Conservation (phyloP, 2,329 filamentous ascomycete species). For the Fusarium temperatum region DNA sequence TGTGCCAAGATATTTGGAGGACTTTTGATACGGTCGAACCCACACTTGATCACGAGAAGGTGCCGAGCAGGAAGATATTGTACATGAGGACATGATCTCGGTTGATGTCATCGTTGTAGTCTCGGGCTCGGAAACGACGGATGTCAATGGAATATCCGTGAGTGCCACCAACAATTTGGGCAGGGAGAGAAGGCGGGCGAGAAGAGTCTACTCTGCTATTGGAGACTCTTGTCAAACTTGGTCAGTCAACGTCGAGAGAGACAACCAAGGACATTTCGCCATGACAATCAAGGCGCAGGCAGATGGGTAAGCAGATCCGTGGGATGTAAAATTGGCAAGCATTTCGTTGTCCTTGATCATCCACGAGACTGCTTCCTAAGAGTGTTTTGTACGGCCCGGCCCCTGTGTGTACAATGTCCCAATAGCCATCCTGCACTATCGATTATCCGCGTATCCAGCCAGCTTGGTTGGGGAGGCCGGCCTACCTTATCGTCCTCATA, state of each 20-base stretch:
- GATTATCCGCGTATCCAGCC: background rate
- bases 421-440: background rate
- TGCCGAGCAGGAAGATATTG: background rate
- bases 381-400: background rate
- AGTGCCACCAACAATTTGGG: background rate
- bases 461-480: no score
- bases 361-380: background rate
- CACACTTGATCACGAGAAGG: conserved; percentile 13
- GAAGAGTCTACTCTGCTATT: background rate
- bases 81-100: background rate
- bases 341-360: background rate
- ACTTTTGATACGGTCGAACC: conserved; percentile 12
- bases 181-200: background rate
- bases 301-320: background rate
- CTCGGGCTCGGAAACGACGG: conserved; percentile 11
- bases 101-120: background rate
- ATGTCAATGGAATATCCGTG: background rate
- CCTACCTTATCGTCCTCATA: no score
- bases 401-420: background rate
- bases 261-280: background rate
- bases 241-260: background rate
- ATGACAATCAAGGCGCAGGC: background rate
- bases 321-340: background rate
- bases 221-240: background rate
- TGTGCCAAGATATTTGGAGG: background rate